Evolutionary conservation across 2,329 filamentous ascomycete species (phyloP), one percentile per base, ranked within the genome.

Genomic region (Exserohilum turcica): DNA sequence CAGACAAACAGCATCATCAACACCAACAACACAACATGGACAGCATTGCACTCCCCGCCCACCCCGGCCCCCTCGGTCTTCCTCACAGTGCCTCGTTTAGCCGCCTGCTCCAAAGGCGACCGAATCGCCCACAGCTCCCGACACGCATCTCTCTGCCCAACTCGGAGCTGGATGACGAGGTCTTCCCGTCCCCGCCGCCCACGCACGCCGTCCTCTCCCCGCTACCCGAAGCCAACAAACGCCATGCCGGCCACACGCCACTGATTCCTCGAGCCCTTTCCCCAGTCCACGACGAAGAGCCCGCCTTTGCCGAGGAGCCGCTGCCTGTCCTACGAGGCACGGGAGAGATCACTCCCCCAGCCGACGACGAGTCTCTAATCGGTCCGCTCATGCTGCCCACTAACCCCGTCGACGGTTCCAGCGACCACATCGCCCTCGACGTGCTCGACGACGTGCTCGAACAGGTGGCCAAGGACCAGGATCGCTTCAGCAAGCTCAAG

Each of bases 171-270:
- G 56, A 66, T 29, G 57, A 65, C 16, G 66, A 74, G 39, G 59
- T 60, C 18, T 67, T 71, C 13, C 53, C 52, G 1, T 74, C 70
- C 6, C 73, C 73, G 21, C 69, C 70, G 1, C 64, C 68, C 12
- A 72, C 71, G 18, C 59, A 65, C 21, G 63, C 65, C 6, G 13
- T 50, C 5, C 52, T 74, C 21, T 73, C 71, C 6, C 73, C 73
- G 1, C 54, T 74, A 5, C 72, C 72, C 8, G 65, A 62, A 28
- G 65, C 66, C 28, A 74, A 75, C 45, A 69, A 42, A 29, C 65
- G 68, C 24, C 65, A 72, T 54, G 73, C 73, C 12, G 73, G 73
- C 3, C 73, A 75, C 48, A 75, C 73, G 1, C 73, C 73, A 10
- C 54, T 73, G 33, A 56, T 68, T 15, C 64, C 68, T 10, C 60